Evolutionary conservation across 495 filamentous ascomycete genomes (phyloP), one percentile per base, ranked within the genome.

Genomic region (Saxophila tyrrhenica): DNA sequence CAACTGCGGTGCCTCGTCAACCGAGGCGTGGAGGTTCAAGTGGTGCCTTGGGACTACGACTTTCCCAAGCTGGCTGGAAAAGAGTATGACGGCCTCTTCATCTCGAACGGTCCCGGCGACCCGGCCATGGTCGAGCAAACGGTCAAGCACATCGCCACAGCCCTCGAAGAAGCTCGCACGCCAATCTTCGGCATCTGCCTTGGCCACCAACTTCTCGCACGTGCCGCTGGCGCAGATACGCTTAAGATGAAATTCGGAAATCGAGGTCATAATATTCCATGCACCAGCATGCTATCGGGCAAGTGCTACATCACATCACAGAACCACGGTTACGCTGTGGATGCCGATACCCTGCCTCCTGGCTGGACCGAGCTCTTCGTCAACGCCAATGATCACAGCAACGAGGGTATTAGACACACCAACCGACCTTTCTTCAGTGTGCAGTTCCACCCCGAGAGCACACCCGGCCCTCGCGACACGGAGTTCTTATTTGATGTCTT

Each of bases 201-300:
- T 55, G 92, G 92, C 49, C 92, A 98, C 65, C 92, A 97, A 70
- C 76, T 98, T 52, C 83, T 98, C 39, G 87, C 92, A 19, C 79
- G 92, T 56, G 88, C 92, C 23, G 84, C 89, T 20, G 92, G 92
- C 50, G 92, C 91, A 38, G 77, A 79, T 25, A 98, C 92, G 1
- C 65, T 73, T 54, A 98, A 98, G 73, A 94, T 98, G 86, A 95
- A 95, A 75, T 98, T 96, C 64, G 92, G 92, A 70, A 98, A 98
- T 71, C 86, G 92, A 62, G 92, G 92, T 38, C 89, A 95, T 75
- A 98, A 98, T 67, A 96, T 98, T 65, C 92, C 92, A 23, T 96
- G 92, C 74, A 97, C 90, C 21, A 94, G 86, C 69, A 79, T 90
- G 76, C 70, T 95, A 55, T 89, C 89, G 38, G 94, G 92, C 49